Evolutionary conservation across 805 yeast genomes (phyloP), one percentile per base, ranked within the genome.

Genomic region (Tetrapisispora phaffii): DNA sequence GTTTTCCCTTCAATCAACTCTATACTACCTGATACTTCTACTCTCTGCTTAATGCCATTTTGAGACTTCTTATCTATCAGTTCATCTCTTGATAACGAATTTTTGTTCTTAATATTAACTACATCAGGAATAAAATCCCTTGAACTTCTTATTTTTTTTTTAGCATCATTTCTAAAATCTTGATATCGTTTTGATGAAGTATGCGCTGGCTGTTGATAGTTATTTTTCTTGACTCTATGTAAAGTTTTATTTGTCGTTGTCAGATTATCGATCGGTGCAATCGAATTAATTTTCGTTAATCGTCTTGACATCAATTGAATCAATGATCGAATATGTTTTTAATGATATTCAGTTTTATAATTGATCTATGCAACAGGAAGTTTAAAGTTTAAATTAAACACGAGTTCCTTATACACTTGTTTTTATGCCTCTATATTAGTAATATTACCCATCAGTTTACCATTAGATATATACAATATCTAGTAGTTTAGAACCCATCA

Each of bases 81-180:
- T 7, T n/a, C 6, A 21, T 13, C 23, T 16, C 13, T 10, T 2
- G 41, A 9, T 10, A 24, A 19, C 7, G 24, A 6, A 19, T 34
- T 15, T 7, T 12, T 31, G 2, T 19, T 15, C 19, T 4, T 2
- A 9, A n/a, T 34, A 15, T 34, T 16, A 23, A 37, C 22, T 17
- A 32, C n/a, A 16, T 31, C 40, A 3, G 52, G 51, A n/a, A 54
- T 20, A 26, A 51, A 55, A 32, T 49, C 51, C 31, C 37, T 46
- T 16, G 50, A 50, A 1, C 52, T 37, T 12, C 35, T 16, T 22
- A 46, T 44, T 34, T 49, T 54, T 13, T 50, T 47, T 41, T 45
- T 48, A 5, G 49, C 50, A 44, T 52, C 57, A 32, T 43, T 53
- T 29, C 57, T 50, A 26, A 41, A 42, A 9, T 42, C 43, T 21